These are phyloP conservation scores for Meyerozyma carpophila DNA, from an alignment of 1,139 yeast genomes.

Conservation along the genomic window DNA sequence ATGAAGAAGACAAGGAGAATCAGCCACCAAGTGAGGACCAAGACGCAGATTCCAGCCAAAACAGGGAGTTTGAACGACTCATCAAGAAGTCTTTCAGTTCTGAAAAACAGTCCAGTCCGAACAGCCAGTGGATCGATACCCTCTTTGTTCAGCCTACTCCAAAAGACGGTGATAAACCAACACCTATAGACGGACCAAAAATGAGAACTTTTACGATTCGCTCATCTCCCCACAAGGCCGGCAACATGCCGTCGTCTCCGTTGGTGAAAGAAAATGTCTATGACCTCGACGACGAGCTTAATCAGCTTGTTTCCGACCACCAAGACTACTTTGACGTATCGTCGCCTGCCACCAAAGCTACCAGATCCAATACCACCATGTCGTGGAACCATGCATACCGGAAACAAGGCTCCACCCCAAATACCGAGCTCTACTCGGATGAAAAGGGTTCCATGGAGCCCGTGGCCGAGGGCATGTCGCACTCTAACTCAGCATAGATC, in stretches of 20 bases:
- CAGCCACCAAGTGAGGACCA: slow-evolving; percentile 26
- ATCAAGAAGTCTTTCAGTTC: slow-evolving; percentile 32
- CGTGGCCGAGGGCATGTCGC: not conserved
- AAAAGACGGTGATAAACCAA: slow-evolving; percentile 23
- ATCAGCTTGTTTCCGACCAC: slow-evolving; percentile 11
- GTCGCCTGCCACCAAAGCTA: slow-evolving; percentile 27
- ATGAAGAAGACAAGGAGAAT: slow-evolving; percentile 39
- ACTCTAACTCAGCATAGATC: not conserved
- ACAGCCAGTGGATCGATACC: slow-evolving; percentile 31
- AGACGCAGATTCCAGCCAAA: slow-evolving; percentile 5
- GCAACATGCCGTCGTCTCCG: slow-evolving; percentile 44
- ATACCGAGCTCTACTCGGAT: slow-evolving; percentile 28
- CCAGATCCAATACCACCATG: slow-evolving; percentile 33
- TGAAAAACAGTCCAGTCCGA: slow-evolving; percentile 26
- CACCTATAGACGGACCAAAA: slow-evolving; percentile 23
- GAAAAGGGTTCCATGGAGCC: slow-evolving; percentile 9
- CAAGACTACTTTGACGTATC: slow-evolving; percentile 16
- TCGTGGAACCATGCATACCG: slow-evolving; percentile 21
- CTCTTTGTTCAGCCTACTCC: slow-evolving; percentile 44
- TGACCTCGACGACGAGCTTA: slow-evolving; percentile 15
- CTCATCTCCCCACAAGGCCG: slow-evolving; percentile 19
- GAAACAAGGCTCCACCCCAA: slow-evolving; percentile 26
- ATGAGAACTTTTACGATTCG: slow-evolving; percentile 24
- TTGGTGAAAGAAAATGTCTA: slow-evolving; percentile 12
- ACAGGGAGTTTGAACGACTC: slow-evolving; percentile 34